A percentile compares a stretch with the other conserved stretches of the same genome.
These are phyloP conservation scores for Jacaranda copaia DNA, from an alignment of 257 asterid genomes.

Conservation along the genomic window DNA sequence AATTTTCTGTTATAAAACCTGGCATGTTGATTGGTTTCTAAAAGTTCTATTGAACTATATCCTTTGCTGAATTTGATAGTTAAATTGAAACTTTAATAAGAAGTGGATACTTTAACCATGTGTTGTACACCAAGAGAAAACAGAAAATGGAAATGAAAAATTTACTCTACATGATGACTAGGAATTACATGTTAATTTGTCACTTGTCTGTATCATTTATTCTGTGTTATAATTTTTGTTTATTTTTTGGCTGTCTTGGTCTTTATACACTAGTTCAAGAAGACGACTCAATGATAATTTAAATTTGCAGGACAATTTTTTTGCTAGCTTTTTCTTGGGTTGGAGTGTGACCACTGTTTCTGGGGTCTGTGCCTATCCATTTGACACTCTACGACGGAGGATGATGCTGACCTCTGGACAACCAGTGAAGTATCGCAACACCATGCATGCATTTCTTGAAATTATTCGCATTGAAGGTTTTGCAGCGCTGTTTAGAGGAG, in stretches of 20 bases:
- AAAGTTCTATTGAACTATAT: background rate
- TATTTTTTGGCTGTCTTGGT: background rate
- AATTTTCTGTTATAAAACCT: background rate
- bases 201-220: background rate
- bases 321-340: slow-evolving; percentile 91
- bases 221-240: background rate
- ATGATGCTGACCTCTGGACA: slow-evolving; percentile 99
- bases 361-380: slow-evolving; percentile 94
- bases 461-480: slow-evolving; percentile 74
- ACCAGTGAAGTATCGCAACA: slow-evolving; percentile 64
- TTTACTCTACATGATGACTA: background rate
- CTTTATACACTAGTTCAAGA: background rate
- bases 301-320: slow-evolving; percentile 76
- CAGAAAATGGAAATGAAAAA: background rate
- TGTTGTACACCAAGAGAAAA: background rate
- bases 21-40: background rate
- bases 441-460: slow-evolving; percentile 77
- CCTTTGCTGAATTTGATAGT: background rate
- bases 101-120: background rate
- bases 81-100: background rate
- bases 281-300: background rate
- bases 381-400: slow-evolving; percentile 92
- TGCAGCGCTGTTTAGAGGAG: slow-evolving; percentile 78
- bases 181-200: background rate
- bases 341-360: slow-evolving; percentile 93